Evolutionary conservation across 2,329 filamentous ascomycete species (phyloP).

Genomic region (Penicillium sp.): DNA sequence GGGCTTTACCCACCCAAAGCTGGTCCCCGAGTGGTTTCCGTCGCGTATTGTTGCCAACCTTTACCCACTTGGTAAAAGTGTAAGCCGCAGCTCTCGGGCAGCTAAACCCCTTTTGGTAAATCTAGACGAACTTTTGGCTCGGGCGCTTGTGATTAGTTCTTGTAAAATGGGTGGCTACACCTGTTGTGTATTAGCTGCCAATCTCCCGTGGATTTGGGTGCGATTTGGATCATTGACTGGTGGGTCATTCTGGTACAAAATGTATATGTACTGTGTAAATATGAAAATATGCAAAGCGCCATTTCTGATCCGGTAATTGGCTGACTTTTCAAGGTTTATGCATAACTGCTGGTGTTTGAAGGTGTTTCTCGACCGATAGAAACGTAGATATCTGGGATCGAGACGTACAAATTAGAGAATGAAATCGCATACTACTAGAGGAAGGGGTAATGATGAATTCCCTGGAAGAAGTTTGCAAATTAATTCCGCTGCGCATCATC

Average conservation of each 20-base stretch:
- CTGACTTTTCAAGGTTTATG: not conserved
- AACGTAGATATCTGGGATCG: not conserved
- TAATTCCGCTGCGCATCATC: not conserved
- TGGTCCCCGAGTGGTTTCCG: not conserved
- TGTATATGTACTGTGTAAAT: no score
- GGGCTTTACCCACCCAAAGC: not conserved
- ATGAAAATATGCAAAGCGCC: not conserved
- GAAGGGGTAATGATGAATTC: not conserved
- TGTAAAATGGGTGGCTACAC: not conserved
- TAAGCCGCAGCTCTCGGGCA: not conserved
- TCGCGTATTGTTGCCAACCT: not conserved
- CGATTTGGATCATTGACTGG: not conserved
- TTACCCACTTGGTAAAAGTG: not conserved
- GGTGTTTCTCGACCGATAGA: not conserved
- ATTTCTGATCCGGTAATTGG: not conserved
- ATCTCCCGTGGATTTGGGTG: slow-evolving; percentile 10
- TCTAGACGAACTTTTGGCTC: slow-evolving; percentile 15
- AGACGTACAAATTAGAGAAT: not conserved
- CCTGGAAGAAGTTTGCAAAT: not conserved
- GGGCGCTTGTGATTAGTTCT: slow-evolving; percentile 7
- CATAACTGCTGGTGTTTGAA: not conserved
- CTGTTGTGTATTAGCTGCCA: slow-evolving; percentile 20
- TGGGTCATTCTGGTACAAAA: not conserved
- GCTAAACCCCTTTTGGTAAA: slow-evolving; percentile 15
- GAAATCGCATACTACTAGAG: not conserved